Evolutionary conservation across 148 eudicot species (phyloP).

Genomic region (Heliamphora exappendiculata): DNA sequence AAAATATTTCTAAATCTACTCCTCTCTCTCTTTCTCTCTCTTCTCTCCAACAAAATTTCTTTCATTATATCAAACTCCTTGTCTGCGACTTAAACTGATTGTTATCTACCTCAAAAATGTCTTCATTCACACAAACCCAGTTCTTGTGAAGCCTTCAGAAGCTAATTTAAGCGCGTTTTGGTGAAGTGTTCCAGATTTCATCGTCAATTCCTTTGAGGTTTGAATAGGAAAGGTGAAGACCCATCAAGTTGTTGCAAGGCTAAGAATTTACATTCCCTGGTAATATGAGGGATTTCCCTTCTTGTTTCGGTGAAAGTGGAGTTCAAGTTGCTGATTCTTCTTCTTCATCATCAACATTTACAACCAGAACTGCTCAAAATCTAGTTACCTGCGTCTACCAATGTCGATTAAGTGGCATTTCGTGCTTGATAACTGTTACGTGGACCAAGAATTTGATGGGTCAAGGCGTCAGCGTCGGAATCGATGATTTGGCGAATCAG

Average conservation of each 20-base stretch:
- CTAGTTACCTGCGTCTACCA: constrained; percentile 10
- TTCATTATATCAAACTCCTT: neutral
- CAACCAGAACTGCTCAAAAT: neutral
- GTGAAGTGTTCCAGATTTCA: neutral
- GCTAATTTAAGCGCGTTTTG: neutral
- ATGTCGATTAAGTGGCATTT: constrained; percentile 3
- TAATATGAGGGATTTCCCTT: constrained; percentile 15
- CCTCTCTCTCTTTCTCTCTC: neutral
- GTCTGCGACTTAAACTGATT: neutral
- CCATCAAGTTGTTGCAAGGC: too few relatives aligned
- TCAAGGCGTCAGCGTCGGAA: constrained; percentile 19
- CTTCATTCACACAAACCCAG: neutral
- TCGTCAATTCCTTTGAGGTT: neutral
- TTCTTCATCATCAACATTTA: neutral
- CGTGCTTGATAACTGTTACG: constrained; percentile 29
- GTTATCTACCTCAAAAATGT: neutral
- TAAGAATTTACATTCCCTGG: too few relatives aligned
- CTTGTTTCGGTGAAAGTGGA: constrained; percentile 17
- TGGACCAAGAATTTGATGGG: constrained; percentile 39
- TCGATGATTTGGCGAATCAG: constrained; percentile 13
- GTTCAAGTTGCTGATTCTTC: constrained; percentile 18
- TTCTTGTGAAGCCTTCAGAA: neutral
- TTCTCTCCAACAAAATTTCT: too few relatives aligned
- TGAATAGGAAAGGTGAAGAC: neutral
- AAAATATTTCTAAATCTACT: neutral